phyloP scores from a whole-genome alignment of 176 grass and related monocot species.

The Eragrostis nindensis region DNA sequence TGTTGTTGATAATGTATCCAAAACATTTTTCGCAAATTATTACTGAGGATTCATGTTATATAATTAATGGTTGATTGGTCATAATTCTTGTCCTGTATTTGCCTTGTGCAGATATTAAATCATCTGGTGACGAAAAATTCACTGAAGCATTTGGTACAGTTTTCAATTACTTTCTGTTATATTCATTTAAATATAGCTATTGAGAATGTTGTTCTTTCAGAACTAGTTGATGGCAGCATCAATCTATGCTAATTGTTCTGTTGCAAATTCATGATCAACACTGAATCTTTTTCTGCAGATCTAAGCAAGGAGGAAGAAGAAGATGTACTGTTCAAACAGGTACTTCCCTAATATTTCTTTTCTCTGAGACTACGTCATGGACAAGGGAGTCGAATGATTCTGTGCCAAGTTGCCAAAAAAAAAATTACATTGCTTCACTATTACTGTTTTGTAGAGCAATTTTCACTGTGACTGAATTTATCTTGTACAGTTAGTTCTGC shows the following conservation, averaged over 20 bases:
- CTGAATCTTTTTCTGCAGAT: slow-evolving; percentile 61
- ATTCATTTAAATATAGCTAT: neutral
- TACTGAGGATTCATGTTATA: neutral
- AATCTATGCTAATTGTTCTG: neutral
- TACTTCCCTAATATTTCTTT: slow-evolving; percentile 6
- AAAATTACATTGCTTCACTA: slow-evolving; percentile 12
- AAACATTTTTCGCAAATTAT: slow-evolving; percentile 1
- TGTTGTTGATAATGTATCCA: slow-evolving; percentile 17
- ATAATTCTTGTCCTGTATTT: slow-evolving; percentile 21
- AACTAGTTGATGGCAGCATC: neutral
- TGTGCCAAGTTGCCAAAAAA: neutral
- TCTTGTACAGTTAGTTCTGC: neutral
- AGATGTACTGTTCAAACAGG: slow-evolving; percentile 97
- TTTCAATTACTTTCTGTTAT: slow-evolving; percentile 20
- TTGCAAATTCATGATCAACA: neutral
- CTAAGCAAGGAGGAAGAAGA: slow-evolving; percentile 85
- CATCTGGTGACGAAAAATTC: slow-evolving; percentile 75
- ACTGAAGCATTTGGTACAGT: slow-evolving; percentile 84
- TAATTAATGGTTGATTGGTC: neutral
- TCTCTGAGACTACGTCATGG: neutral
- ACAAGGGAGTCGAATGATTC: slow-evolving; percentile 5
- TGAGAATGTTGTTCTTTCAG: slow-evolving; percentile 16
- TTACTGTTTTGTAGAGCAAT: no score
- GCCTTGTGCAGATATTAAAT: slow-evolving; percentile 68
- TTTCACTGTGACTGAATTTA: no score